phyloP scores from a whole-genome alignment of 2,329 filamentous ascomycete species.

The Pseudophaeomoniella oleicola region DNA sequence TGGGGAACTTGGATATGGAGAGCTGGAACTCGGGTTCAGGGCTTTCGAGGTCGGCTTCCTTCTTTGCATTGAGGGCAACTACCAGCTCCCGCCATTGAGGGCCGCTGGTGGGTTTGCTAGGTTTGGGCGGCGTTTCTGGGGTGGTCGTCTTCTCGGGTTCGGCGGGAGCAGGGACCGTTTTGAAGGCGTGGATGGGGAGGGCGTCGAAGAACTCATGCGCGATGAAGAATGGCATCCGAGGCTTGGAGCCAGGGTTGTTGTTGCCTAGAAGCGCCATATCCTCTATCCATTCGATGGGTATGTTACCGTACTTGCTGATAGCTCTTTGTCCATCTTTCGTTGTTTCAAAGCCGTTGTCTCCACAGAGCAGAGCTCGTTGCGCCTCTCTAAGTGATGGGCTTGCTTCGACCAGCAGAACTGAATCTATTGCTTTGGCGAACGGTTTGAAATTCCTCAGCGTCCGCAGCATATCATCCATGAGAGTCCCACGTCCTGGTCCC shows the following conservation, averaged over 20 bases:
- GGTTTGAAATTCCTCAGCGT: conserved; percentile 72
- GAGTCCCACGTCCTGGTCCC: conserved; percentile 80
- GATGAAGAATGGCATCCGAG: conserved; percentile 77
- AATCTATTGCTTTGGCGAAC: conserved; percentile 62
- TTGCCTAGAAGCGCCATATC: conserved; percentile 70
- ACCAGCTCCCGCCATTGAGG: conserved; percentile 73
- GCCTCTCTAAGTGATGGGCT: conserved; percentile 61
- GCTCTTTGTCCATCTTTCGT: conserved; percentile 64
- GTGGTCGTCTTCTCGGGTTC: conserved; percentile 20
- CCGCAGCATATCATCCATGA: conserved; percentile 93
- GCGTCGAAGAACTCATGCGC: conserved; percentile 99
- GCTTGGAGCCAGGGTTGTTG: conserved; percentile 50
- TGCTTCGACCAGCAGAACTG: conserved; percentile 92
- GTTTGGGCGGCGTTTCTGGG: conserved; percentile 10
- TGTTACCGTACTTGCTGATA: conserved; percentile 56
- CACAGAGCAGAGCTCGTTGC: conserved; percentile 73
- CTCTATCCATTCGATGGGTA: conserved; percentile 81
- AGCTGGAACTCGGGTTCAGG: conserved; percentile 74
- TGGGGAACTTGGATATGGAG: conserved; percentile 58
- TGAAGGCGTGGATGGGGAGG: conserved; percentile 88
- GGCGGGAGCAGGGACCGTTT: conserved; percentile 47
- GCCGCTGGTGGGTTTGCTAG: conserved; percentile 15
- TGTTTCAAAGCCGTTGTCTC: conserved; percentile 48
- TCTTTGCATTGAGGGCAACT: conserved; percentile 51
- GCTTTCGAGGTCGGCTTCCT: conserved; percentile 31